Evolutionary conservation across 768 basidiomycete species (phyloP).

Genomic region (Botryobasidium botryosum): DNA sequence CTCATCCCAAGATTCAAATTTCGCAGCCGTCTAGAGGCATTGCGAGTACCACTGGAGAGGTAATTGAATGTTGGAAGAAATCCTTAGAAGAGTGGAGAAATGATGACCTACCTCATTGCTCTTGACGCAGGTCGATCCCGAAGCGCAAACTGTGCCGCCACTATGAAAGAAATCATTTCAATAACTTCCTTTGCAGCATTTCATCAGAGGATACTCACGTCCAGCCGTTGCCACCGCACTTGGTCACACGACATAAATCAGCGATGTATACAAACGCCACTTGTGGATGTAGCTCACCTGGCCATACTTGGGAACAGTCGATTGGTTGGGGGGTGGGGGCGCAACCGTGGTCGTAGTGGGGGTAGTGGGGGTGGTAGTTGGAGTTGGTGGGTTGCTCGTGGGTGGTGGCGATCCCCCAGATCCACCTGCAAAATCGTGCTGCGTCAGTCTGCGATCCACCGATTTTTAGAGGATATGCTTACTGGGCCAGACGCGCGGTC

Average conservation of each 20-base stretch:
- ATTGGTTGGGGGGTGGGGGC: not conserved
- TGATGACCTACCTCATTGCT: no score
- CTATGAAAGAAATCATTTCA: no score
- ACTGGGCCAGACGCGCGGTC: constrained; percentile 6
- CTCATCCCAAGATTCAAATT: no score
- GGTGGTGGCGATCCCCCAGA: not conserved
- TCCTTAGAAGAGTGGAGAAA: no score
- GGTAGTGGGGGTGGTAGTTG: not conserved
- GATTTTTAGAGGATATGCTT: not conserved
- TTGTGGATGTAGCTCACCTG: constrained; percentile 2
- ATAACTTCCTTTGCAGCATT: no score
- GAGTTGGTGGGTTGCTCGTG: not conserved
- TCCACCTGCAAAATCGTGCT: not conserved
- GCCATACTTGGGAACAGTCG: not conserved
- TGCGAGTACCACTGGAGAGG: no score
- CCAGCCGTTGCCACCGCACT: not conserved
- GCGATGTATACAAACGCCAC: not conserved
- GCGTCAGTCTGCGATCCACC: not conserved
- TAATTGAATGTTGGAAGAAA: no score
- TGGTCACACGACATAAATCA: not conserved
- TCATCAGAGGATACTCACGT: no score
- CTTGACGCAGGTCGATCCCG: no score
- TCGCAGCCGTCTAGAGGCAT: no score
- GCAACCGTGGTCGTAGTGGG: constrained; percentile 2
- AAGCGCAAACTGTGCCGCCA: no score